Evolutionary conservation across 345 rosid species (phyloP).

Genomic region (Eucalyptus caleyi): DNA sequence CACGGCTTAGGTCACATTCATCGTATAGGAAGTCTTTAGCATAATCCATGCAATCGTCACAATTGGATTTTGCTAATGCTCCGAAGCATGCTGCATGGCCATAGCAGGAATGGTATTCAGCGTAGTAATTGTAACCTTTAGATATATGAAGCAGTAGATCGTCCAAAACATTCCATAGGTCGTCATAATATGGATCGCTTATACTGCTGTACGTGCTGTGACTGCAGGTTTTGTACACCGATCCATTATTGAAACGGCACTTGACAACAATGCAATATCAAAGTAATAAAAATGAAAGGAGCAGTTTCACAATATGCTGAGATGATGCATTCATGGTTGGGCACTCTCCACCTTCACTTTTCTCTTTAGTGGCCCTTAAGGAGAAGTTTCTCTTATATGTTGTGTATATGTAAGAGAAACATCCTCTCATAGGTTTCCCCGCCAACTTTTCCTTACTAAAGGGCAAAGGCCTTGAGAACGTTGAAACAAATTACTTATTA

Average conservation of each 20-base stretch:
- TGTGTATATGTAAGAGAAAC: neutral
- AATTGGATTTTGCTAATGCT: too few species aligned
- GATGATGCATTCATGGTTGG: neutral
- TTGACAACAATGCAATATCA: neutral
- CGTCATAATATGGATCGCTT: too few species aligned
- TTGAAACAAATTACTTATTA: neutral
- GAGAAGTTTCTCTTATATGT: neutral
- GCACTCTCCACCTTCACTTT: neutral
- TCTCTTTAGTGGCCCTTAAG: neutral
- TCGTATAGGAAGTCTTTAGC: too few species aligned
- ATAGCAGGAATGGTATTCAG: too few species aligned
- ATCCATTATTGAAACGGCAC: neutral
- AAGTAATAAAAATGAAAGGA: neutral
- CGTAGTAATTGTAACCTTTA: too few species aligned
- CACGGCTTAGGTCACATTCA: too few species aligned
- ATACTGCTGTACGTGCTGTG: neutral
- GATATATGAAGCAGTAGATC: too few species aligned
- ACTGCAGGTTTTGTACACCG: neutral
- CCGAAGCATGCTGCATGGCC: too few species aligned
- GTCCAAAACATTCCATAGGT: too few species aligned
- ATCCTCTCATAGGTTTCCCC: neutral
- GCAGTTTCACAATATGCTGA: neutral
- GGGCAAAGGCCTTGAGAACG: neutral
- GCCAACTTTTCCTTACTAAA: neutral
- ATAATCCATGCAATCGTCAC: too few species aligned